A percentile compares a stretch with the other conserved stretches of the same genome.
Conservation (phyloP, 805 yeast species). For the Naumovozyma castellii region DNA sequence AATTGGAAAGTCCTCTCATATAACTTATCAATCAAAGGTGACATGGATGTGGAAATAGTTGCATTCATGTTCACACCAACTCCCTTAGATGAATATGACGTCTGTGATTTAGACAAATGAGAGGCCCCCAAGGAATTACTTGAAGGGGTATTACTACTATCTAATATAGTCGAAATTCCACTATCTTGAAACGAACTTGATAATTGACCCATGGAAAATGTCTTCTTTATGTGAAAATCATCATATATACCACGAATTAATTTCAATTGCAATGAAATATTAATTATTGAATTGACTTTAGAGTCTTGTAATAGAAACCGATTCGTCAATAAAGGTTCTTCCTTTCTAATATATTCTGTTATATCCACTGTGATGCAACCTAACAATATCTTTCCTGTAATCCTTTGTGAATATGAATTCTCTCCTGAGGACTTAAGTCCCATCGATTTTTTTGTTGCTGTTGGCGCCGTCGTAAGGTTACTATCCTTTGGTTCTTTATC, state of each 20-base stretch:
- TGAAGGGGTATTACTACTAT: conserved; percentile 2
- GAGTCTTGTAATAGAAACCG: conserved; percentile 67
- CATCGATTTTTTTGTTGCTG: neutral
- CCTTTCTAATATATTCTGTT: conserved; percentile 53
- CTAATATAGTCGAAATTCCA: conserved; percentile 9
- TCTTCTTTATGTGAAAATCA: conserved; percentile 20
- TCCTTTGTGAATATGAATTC: conserved; percentile 21
- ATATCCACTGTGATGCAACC: conserved; percentile 64
- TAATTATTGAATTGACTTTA: conserved; percentile 73
- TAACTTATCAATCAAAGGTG: conserved; percentile 42
- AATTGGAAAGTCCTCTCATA: conserved; percentile 48
- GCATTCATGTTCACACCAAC: conserved; percentile 4
- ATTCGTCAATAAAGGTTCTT: conserved; percentile 42
- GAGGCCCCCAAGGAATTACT: neutral
- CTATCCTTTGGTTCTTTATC: neutral
- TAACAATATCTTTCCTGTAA: conserved; percentile 36
- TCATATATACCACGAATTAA: conserved; percentile 31
- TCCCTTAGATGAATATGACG: conserved; percentile 3
- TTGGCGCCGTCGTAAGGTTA: neutral
- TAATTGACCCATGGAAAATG: conserved; percentile 17
- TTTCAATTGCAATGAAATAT: conserved; percentile 45
- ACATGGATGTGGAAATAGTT: conserved; percentile 29
- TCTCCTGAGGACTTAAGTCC: conserved; percentile 1
- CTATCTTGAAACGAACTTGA: conserved; percentile 14
- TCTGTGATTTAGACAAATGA: neutral